Conservation (phyloP, 345 rosid species). For the Eutrema japonicum region DNA sequence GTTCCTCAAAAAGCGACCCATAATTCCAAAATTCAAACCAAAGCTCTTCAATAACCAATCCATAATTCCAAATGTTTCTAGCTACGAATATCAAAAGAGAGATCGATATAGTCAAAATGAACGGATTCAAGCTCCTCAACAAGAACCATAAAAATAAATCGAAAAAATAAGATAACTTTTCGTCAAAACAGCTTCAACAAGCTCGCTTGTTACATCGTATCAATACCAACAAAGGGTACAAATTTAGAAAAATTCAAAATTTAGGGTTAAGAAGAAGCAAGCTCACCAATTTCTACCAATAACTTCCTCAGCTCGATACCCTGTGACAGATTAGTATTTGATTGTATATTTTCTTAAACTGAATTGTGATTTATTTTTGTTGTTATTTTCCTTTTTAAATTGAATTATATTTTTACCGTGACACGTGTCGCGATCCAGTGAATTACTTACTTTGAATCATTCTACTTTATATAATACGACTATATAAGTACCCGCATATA, state of each 20-base stretch:
- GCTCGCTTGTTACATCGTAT: not conserved
- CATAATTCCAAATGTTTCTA: not conserved
- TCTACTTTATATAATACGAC: too few relatives aligned
- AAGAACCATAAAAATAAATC: not conserved
- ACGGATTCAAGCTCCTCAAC: not conserved
- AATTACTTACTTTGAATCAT: too few relatives aligned
- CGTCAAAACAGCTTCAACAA: not conserved
- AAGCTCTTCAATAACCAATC: not conserved
- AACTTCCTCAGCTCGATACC: conserved; percentile 91
- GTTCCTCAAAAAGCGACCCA: too few relatives aligned
- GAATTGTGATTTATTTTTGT: too few relatives aligned
- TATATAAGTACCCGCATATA: too few relatives aligned
- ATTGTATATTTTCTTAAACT: too few relatives aligned
- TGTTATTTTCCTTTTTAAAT: too few relatives aligned
- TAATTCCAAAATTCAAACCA: too few relatives aligned
- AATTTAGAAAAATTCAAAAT: not conserved
- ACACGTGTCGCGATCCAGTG: too few relatives aligned
- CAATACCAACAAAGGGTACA: not conserved
- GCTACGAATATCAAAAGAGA: too few relatives aligned
- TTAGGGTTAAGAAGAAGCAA: not conserved
- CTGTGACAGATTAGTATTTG: conserved; percentile 50
- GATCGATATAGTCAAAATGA: too few relatives aligned
- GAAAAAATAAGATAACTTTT: not conserved
- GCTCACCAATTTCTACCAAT: conserved; percentile 91
- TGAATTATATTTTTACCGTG: too few relatives aligned